Base-by-base conservation (phyloP, 2,329 filamentous ascomycete genomes). In the Fusarium sp. region DNA sequence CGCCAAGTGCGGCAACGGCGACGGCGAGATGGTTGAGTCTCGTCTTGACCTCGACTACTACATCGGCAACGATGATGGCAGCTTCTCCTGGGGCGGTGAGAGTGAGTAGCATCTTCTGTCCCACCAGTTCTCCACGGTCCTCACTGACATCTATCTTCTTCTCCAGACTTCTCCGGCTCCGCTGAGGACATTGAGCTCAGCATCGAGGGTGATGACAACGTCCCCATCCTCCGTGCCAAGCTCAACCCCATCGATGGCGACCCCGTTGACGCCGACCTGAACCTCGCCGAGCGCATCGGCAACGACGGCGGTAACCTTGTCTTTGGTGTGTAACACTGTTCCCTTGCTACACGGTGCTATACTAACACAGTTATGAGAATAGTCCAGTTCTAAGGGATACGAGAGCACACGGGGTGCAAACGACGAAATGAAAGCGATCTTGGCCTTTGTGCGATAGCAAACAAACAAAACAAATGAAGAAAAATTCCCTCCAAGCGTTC, bases 251-350 rank as follows among this genome's bases (percentile, higher is more conserved):
- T 79, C 2, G 82, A 87, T 0, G 88, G 88, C 43, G 82, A 89
- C 20, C 63, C 67, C 2, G 67, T 82, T 2, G 67, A 80, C 8
- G 80, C 83, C 41, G 85, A 91, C 74, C 72, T 91, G 73, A 91
- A 92, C 83, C 84, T 92, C 7, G 79, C 85, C 4, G 88, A 90
- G 85, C 83, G 87, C 68, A 84, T 92, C 64, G 80, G 81, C 68
- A 91, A 91, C 81, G 75, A 86, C 22, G 78, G 88, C 74, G 89
- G 90, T n/a, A 35, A 22, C 31, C 54, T 78, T 1, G 59, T 77
- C 39, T 78, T 45, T 13, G 60, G 77, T 79, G 13, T 10, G 74
- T 64, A 6, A n/a, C 27, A 14, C 10, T 20, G 14, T 31, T 7
- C n/a, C 31, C 6, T 13, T 4, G 1, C 5, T 4, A 24, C 11